These are phyloP conservation scores for Cenchrus fungigraminus DNA, from an alignment of 176 grass and related monocot species.

Conservation along the genomic window DNA sequence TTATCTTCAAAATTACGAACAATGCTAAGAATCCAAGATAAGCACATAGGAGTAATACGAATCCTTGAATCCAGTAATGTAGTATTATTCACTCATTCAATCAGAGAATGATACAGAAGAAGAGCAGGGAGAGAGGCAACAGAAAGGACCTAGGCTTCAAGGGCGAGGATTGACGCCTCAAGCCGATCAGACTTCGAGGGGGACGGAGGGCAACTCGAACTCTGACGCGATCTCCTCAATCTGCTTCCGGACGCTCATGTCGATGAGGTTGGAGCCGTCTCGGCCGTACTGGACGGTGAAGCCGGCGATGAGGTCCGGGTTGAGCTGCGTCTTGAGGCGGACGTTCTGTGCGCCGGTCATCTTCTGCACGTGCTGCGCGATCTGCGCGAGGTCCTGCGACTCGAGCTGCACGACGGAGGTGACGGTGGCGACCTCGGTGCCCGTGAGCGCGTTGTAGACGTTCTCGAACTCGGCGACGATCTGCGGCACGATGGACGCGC, in stretches of 20 bases:
- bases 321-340: constrained; percentile 72
- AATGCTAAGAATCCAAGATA: background rate
- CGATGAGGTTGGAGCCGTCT: constrained; percentile 68
- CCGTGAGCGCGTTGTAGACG: constrained; percentile 73
- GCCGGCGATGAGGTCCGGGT: constrained; percentile 79
- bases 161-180: constrained; percentile 18
- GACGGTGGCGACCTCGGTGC: constrained; percentile 78
- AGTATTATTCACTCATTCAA: constrained; percentile 20
- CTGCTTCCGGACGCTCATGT: constrained; percentile 94
- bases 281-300: constrained; percentile 86
- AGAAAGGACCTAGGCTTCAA: constrained; percentile 48
- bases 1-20: background rate
- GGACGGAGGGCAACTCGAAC: constrained; percentile 60
- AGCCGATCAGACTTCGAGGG: constrained; percentile 53
- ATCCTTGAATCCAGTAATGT: constrained; percentile 17
- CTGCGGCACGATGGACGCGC: constrained; percentile 54
- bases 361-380: constrained; percentile 71
- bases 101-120: constrained; percentile 35
- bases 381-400: constrained; percentile 83
- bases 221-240: constrained; percentile 74
- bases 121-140: constrained; percentile 22
- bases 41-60: background rate
- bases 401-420: constrained; percentile 88
- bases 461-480: constrained; percentile 82
- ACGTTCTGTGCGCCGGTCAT: constrained; percentile 80